Percentiles rank a stretch among this genome's conserved stretches.
phyloP scores from a whole-genome alignment of 2,329 filamentous ascomycete genomes.

The Pseudocercospora fuligena region DNA sequence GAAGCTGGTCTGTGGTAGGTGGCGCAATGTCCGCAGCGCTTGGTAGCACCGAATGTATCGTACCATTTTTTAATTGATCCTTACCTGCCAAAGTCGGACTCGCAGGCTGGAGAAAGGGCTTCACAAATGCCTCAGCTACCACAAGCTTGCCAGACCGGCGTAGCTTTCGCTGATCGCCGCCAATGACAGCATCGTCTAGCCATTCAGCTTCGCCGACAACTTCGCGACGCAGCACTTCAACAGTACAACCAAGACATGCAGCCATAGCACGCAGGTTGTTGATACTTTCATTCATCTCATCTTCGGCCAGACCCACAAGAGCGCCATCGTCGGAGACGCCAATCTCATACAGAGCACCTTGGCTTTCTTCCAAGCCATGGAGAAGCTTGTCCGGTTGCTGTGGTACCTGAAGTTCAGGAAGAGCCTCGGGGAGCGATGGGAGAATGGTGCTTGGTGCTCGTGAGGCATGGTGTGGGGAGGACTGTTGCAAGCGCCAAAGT shows the following conservation, averaged over 20 bases:
- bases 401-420: slow-evolving; percentile 63
- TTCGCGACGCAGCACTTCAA: slow-evolving; percentile 81
- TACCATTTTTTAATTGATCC: neutral
- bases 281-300: slow-evolving; percentile 92
- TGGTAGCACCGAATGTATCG: slow-evolving; percentile 14
- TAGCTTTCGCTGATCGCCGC: slow-evolving; percentile 30
- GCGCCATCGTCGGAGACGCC: slow-evolving; percentile 94
- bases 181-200: slow-evolving; percentile 51
- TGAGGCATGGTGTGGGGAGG: slow-evolving; percentile 85
- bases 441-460: slow-evolving; percentile 75
- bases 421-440: slow-evolving; percentile 72
- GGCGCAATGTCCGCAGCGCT: slow-evolving; percentile 25
- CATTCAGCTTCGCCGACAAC: slow-evolving; percentile 85
- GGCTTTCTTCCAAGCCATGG: slow-evolving; percentile 86
- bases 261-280: slow-evolving; percentile 88
- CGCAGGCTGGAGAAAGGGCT: slow-evolving; percentile 60
- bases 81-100: slow-evolving; percentile 27
- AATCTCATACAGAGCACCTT: slow-evolving; percentile 93
- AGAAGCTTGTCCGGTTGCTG: slow-evolving; percentile 60
- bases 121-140: slow-evolving; percentile 90
- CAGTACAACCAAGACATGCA: slow-evolving; percentile 82
- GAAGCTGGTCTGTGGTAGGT: slow-evolving; percentile 69
- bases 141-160: slow-evolving; percentile 65
- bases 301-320: slow-evolving; percentile 82
- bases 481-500: slow-evolving; percentile 93